phyloP scores from a whole-genome alignment of 1,284 basidiomycete species.

The Lignosus rhinocerotis region DNA sequence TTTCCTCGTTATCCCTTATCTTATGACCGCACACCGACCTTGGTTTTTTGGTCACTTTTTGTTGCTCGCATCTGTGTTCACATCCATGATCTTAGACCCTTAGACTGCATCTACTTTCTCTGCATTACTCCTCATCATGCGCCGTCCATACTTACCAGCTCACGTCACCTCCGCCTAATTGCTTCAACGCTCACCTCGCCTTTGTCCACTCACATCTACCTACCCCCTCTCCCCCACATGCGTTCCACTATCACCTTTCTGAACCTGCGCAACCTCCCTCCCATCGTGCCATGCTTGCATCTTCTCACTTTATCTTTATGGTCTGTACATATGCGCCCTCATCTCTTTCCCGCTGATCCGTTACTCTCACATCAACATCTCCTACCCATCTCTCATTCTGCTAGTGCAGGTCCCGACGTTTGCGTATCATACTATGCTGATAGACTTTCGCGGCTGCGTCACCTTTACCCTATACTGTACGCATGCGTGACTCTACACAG shows the following conservation, averaged over 20 bases:
- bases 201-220: not conserved
- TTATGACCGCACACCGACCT: slow-evolving; percentile 13
- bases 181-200: not conserved
- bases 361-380: not conserved
- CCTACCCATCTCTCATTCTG: not conserved
- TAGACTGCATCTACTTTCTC: slow-evolving; percentile 12
- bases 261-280: not conserved
- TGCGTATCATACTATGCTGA: not conserved
- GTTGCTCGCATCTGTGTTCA: not conserved
- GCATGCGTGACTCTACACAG: too few species aligned
- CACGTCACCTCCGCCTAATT: slow-evolving; percentile 13
- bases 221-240: not conserved
- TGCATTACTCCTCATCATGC: not conserved
- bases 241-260: not conserved
- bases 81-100: slow-evolving; percentile 8
- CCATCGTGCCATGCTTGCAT: not conserved
- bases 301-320: slow-evolving; percentile 8
- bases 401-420: not conserved
- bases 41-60: not conserved
- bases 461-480: not conserved
- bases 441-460: not conserved
- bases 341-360: not conserved
- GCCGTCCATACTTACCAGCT: not conserved
- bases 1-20: not conserved
- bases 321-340: slow-evolving; percentile 10